Percentiles rank a stretch among this genome's conserved stretches.
phyloP scores from a whole-genome alignment of 2,329 filamentous ascomycete species.

The Diaporthe sp. region DNA sequence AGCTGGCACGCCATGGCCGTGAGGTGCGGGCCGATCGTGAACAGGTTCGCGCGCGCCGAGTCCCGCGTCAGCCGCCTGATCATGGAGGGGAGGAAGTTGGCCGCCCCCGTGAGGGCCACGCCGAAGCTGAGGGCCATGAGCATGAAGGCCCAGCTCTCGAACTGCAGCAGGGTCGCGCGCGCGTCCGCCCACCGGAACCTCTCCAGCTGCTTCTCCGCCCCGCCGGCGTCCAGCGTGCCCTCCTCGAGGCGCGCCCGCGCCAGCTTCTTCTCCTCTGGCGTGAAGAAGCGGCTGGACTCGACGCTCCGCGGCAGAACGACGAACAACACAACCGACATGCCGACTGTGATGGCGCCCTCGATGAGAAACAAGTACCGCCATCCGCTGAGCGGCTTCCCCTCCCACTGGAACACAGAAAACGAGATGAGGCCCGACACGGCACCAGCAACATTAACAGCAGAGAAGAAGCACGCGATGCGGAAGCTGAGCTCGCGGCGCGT shows the following conservation, averaged over 20 bases:
- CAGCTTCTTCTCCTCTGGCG: conserved; percentile 40
- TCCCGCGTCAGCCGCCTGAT: conserved; percentile 48
- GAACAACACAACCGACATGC: conserved; percentile 37
- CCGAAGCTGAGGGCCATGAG: conserved; percentile 42
- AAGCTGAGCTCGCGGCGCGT: conserved; percentile 37
- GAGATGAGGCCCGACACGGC: conserved; percentile 42
- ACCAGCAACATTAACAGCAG: conserved; percentile 41
- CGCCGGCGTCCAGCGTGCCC: conserved; percentile 32
- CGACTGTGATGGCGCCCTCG: conserved; percentile 41
- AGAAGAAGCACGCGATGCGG: conserved; percentile 34
- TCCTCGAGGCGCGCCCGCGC: conserved; percentile 41
- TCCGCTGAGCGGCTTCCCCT: conserved; percentile 34
- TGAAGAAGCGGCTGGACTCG: conserved; percentile 39
- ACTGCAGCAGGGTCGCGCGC: conserved; percentile 38
- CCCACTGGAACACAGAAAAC: conserved; percentile 42
- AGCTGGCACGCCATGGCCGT: conserved; percentile 37
- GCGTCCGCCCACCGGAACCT: conserved; percentile 40
- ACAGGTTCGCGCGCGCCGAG: conserved; percentile 40
- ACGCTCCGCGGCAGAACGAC: conserved; percentile 38
- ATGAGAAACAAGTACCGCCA: conserved; percentile 44
- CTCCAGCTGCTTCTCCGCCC: conserved; percentile 1
- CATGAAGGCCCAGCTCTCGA: conserved; percentile 40
- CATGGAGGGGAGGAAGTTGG: conserved; percentile 44
- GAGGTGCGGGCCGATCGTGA: conserved; percentile 39
- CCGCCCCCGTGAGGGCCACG: conserved; percentile 40